These are phyloP conservation scores for Fusarium brevicatenulatum DNA, from an alignment of 2,329 filamentous ascomycete species.

Conservation along the genomic window DNA sequence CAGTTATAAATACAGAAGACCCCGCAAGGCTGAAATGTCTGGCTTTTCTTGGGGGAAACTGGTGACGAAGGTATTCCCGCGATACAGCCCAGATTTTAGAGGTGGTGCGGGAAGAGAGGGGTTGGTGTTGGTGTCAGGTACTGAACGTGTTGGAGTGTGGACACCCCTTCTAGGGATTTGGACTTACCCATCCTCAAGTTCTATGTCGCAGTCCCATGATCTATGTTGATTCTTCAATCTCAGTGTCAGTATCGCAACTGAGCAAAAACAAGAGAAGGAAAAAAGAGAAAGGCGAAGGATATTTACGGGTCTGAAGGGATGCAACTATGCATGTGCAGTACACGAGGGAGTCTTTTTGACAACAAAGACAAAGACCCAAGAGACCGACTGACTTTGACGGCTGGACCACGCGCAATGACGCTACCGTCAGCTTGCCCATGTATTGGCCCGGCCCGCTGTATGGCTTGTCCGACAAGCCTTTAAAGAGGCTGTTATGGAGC, in stretches of 20 bases:
- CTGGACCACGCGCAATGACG: constrained; percentile 36
- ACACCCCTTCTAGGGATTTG: constrained; percentile 27
- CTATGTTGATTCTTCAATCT: constrained; percentile 34
- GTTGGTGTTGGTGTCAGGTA: constrained; percentile 29
- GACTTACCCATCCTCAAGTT: constrained; percentile 51
- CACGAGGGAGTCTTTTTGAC: constrained; percentile 37
- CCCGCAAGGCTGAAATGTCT: neutral
- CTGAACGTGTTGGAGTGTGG: constrained; percentile 21
- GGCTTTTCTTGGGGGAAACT: constrained; percentile 1
- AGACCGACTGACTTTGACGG: constrained; percentile 28
- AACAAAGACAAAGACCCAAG: constrained; percentile 26
- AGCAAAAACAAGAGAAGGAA: constrained; percentile 6
- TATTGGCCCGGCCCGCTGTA: constrained; percentile 33
- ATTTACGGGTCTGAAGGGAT: constrained; percentile 36
- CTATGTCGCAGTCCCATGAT: constrained; percentile 48
- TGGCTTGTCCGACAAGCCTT: constrained; percentile 23
- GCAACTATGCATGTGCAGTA: constrained; percentile 20
- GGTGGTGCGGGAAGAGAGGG: constrained; percentile 40
- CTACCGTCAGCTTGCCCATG: constrained; percentile 33
- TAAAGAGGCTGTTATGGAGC: constrained; percentile 23
- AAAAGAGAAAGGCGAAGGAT: constrained; percentile 10
- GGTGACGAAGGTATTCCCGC: constrained; percentile 41
- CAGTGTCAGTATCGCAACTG: constrained; percentile 27
- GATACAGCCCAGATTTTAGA: constrained; percentile 29
- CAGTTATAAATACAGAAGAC: neutral